Evolutionary conservation across 192 early-diverging fungal genomes (phyloP).

Genomic region (Backusella tarrabulga): DNA sequence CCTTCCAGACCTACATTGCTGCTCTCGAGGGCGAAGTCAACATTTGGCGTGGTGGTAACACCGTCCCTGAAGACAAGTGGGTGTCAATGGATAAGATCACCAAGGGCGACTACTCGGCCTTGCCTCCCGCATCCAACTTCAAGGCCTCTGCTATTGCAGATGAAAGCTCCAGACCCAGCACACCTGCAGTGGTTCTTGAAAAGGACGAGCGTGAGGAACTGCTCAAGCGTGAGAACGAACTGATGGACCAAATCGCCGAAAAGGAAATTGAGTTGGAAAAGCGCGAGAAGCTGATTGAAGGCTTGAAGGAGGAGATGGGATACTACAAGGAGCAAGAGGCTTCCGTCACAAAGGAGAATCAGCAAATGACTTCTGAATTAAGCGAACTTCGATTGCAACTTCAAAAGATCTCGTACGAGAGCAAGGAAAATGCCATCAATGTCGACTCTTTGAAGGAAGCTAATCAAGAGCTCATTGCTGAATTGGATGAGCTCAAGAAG

Average conservation of each 20-base stretch:
- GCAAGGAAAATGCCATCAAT: constrained; percentile 86
- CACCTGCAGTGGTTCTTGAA: constrained; percentile 74
- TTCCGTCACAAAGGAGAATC: constrained; percentile 64
- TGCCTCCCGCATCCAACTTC: constrained; percentile 42
- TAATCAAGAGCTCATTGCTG: constrained; percentile 72
- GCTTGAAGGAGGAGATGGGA: constrained; percentile 75
- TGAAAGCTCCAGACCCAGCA: constrained; percentile 60
- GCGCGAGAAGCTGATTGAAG: constrained; percentile 57
- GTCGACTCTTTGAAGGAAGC: constrained; percentile 87
- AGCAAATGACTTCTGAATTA: constrained; percentile 68
- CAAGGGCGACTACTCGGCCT: constrained; percentile 33
- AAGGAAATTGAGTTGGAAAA: constrained; percentile 83
- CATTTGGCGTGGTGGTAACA: constrained; percentile 84
- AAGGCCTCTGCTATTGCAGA: constrained; percentile 40
- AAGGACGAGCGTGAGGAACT: constrained; percentile 96
- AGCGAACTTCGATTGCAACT: constrained; percentile 80
- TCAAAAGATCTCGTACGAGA: constrained; percentile 86
- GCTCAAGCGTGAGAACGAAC: constrained; percentile 92
- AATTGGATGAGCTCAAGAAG: constrained; percentile 79
- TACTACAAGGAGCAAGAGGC: constrained; percentile 67
- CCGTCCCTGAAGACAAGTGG: constrained; percentile 63
- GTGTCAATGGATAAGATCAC: constrained; percentile 58
- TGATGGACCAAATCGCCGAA: constrained; percentile 90
- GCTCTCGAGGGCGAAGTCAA: constrained; percentile 87
- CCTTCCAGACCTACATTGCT: constrained; percentile 80